Conservation (phyloP, 2,329 filamentous ascomycete genomes). For the Fusarium concolor region DNA sequence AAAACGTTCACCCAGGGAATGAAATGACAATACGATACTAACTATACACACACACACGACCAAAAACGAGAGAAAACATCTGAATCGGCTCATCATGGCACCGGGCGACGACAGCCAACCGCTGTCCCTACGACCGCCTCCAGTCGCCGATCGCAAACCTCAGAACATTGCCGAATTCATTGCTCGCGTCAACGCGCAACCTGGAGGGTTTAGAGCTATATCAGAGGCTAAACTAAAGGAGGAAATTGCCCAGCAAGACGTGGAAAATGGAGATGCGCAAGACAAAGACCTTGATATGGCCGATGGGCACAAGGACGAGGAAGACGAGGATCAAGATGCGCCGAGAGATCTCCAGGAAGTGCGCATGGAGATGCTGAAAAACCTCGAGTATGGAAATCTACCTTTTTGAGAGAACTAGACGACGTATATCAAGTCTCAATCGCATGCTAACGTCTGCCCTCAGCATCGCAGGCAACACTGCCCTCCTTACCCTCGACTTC, state of each 20-base stretch:
- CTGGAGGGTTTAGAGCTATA: conserved; percentile 82
- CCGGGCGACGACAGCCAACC: conserved; percentile 50
- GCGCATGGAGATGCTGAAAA: conserved; percentile 67
- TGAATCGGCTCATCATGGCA: conserved; percentile 45
- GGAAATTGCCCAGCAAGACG: conserved; percentile 67
- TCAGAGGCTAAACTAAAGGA: conserved; percentile 78
- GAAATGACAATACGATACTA: background rate
- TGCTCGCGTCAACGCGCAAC: conserved; percentile 80
- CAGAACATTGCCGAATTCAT: conserved; percentile 80
- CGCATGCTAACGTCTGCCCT: conserved; percentile 10
- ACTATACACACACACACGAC: background rate
- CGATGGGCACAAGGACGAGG: conserved; percentile 59
- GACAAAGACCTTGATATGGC: conserved; percentile 60
- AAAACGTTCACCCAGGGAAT: background rate
- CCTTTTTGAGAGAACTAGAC: background rate
- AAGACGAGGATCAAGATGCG: conserved; percentile 53
- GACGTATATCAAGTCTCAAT: too few species aligned
- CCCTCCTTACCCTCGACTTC: conserved; percentile 81
- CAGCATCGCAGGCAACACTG: conserved; percentile 62
- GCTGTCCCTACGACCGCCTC: conserved; percentile 56
- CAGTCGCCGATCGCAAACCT: conserved; percentile 66
- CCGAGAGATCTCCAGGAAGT: conserved; percentile 61
- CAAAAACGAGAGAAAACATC: background rate
- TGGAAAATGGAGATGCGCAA: conserved; percentile 57
- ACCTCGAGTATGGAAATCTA: conserved; percentile 63